Evolutionary conservation across 257 asterid genomes (phyloP).

Genomic region (Fraxinus anomala): DNA sequence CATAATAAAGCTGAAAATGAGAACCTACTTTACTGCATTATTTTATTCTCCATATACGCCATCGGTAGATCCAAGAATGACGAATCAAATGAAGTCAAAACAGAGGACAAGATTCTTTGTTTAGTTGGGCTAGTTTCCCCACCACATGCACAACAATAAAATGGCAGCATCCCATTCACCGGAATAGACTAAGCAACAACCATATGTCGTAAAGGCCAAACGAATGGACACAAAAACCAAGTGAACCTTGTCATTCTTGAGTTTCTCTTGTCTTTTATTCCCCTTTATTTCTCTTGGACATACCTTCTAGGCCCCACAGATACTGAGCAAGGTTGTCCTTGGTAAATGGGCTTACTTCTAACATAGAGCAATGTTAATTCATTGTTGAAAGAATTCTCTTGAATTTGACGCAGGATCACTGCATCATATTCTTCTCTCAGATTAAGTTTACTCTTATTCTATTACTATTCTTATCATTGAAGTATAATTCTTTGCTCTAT

Average conservation of each 20-base stretch:
- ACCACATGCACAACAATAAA: background rate
- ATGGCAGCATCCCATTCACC: background rate
- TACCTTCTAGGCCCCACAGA: background rate
- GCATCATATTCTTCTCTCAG: background rate
- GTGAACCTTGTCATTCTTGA: slow-evolving; percentile 19
- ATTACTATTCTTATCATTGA: slow-evolving; percentile 13
- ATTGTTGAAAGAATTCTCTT: slow-evolving; percentile 4
- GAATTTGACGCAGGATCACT: background rate
- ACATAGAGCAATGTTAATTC: slow-evolving; percentile 1
- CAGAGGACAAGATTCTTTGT: slow-evolving; percentile 8
- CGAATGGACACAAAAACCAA: background rate
- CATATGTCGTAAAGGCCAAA: background rate
- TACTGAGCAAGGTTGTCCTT: background rate
- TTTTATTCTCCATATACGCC: slow-evolving; percentile 1
- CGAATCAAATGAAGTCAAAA: slow-evolving; percentile 15
- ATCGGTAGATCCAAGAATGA: background rate
- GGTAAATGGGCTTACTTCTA: slow-evolving; percentile 8
- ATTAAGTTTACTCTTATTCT: slow-evolving; percentile 17
- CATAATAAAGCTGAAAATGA: background rate
- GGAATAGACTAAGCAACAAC: slow-evolving; percentile 4
- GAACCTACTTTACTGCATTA: background rate
- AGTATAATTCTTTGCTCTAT: background rate
- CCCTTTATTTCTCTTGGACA: slow-evolving; percentile 20
- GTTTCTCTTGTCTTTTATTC: slow-evolving; percentile 5
- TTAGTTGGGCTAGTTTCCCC: background rate